These are phyloP conservation scores for Lasiosphaeria hispida DNA, from an alignment of 495 filamentous ascomycete species.

Conservation along the genomic window DNA sequence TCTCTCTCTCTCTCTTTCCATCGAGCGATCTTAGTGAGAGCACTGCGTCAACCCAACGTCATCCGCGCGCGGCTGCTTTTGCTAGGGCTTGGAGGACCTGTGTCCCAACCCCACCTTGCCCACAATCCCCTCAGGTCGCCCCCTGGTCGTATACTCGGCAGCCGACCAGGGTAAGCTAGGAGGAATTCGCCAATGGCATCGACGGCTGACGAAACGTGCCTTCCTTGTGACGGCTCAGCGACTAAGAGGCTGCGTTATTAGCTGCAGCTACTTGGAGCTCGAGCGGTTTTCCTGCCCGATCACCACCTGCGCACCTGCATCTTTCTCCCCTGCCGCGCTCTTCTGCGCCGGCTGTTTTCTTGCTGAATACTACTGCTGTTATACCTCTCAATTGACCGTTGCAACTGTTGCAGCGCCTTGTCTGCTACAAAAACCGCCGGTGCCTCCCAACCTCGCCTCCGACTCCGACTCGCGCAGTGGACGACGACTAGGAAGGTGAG, in stretches of 20 bases:
- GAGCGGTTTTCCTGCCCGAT: not conserved
- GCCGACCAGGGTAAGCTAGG: constrained; percentile 1
- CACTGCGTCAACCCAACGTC: too few species aligned
- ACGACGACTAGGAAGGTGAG: constrained; percentile 2
- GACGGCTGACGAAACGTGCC: constrained; percentile 23
- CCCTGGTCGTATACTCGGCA: not conserved
- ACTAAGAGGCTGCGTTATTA: not conserved
- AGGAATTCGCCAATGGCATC: constrained; percentile 31
- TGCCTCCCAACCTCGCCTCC: not conserved
- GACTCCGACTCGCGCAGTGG: not conserved
- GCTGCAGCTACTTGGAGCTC: not conserved
- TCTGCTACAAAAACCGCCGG: not conserved
- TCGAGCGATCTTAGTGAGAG: too few species aligned
- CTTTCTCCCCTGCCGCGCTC: too few species aligned
- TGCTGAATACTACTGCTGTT: too few species aligned
- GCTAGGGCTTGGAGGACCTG: not conserved
- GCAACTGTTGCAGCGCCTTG: not conserved
- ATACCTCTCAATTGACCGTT: too few species aligned
- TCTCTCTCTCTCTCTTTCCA: too few species aligned
- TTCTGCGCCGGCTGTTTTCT: too few species aligned
- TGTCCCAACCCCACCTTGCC: too few species aligned
- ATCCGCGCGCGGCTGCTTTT: too few species aligned
- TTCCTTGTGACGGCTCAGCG: constrained; percentile 17
- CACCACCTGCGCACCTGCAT: too few species aligned
- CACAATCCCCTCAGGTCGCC: too few species aligned